Conservation (phyloP, 306 rosid genomes). For the Betula pendula region DNA sequence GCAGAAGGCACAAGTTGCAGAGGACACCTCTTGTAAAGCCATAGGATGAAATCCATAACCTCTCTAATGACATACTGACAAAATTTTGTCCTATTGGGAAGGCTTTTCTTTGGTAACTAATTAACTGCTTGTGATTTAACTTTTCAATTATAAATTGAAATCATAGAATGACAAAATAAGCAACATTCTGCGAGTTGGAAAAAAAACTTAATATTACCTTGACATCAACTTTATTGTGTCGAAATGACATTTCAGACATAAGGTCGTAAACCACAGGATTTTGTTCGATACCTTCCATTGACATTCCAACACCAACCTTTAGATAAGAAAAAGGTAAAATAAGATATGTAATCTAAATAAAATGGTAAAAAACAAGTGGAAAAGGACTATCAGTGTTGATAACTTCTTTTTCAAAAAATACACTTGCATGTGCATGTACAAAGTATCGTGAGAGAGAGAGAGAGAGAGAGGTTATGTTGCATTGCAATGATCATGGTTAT, state of each 20-base stretch:
- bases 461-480: neutral
- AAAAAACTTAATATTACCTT: slow-evolving; percentile 44
- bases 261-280: slow-evolving; percentile 85
- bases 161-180: neutral
- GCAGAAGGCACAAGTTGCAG: neutral
- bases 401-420: neutral
- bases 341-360: slow-evolving; percentile 10
- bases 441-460: neutral
- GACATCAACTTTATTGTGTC: slow-evolving; percentile 57
- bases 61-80: neutral
- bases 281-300: slow-evolving; percentile 96
- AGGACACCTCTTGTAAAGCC: neutral
- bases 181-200: neutral
- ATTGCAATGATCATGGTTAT: neutral
- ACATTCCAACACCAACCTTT: slow-evolving; percentile 93
- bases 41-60: neutral
- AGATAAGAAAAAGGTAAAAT: slow-evolving; percentile 31
- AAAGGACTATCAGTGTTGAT: neutral
- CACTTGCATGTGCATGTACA: too few species aligned
- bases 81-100: neutral
- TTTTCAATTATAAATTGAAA: neutral
- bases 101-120: neutral
- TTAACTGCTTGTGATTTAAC: neutral
- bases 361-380: neutral
- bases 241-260: slow-evolving; percentile 94